Base-by-base conservation (phyloP, 2,329 filamentous ascomycete species). In the Aspergillus fructus region DNA sequence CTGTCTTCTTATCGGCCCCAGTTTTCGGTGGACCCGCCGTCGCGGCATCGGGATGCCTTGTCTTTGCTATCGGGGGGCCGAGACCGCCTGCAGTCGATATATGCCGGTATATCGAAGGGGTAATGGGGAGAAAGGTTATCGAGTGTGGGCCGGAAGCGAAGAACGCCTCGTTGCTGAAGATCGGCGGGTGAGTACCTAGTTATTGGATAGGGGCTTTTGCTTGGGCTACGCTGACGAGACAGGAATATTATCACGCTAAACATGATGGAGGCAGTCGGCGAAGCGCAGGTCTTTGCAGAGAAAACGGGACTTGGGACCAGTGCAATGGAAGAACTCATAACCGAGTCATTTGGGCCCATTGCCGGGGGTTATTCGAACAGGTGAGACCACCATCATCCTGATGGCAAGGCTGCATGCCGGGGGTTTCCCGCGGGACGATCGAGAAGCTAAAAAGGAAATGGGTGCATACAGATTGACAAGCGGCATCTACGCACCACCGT, bases 231-330 rank as follows among this genome's bases (percentile, higher is more conserved):
- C 27, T 30, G 27, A 30, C 27, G 27, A 30, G 9, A 30, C 27
- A 74, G 72, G 33, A 79, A 79, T 55, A 77, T 78, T 40, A 66
- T 77, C 39, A 76, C 73, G 3, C 69, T 77, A 5, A 73, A 71
- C 41, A 64, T 80, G 68, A 76, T 80, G 70, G 77, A 79, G 65
- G 73, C 75, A 13, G 74, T 79, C 46, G 72, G 74, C 3, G 77
- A 79, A 62, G 73, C 75, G 2, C 77, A 79, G 59, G 77, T 79
- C 21, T 78, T 79, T 53, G 77, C 76, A 8, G 77, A 79, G 59
- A 73, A 75, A 62, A 78, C 74, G 4, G 77, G 76, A 2, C 67
- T 79, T n/a, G 76, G 75, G 7, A 73, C 72, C 1, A 68, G 64
- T 2, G 68, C 71, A 1, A 73, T 78, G 68, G 75, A 78, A 57